phyloP scores from a whole-genome alignment of 2,329 filamentous ascomycete genomes.

The Neofusicoccum umdonicola region DNA sequence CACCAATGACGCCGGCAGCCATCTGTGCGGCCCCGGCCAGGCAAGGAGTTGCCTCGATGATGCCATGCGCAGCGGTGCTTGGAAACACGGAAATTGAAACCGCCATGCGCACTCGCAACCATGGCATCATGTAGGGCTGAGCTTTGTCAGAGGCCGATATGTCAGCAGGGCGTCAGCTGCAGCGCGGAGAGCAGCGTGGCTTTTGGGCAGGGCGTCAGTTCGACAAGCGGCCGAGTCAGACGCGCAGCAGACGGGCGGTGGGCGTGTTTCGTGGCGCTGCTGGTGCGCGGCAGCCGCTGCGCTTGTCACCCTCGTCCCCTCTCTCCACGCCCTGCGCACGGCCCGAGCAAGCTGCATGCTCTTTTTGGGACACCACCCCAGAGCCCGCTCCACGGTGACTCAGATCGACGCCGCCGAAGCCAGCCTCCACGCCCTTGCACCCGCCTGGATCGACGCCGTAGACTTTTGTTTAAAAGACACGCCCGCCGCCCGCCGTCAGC shows the following conservation, averaged over 20 bases:
- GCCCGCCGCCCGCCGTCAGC: neutral
- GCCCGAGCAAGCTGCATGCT: neutral
- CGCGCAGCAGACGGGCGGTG: neutral
- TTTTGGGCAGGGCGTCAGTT: neutral
- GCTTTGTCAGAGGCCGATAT: neutral
- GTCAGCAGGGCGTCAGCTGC: neutral
- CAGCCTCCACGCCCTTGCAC: slow-evolving; percentile 1
- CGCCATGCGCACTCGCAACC: neutral
- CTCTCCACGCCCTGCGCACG: slow-evolving; percentile 7
- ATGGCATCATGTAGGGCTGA: slow-evolving; percentile 2
- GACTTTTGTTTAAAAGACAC: neutral
- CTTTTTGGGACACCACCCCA: neutral
- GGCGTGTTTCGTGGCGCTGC: neutral
- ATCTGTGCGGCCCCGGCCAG: neutral
- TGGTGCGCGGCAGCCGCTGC: neutral
- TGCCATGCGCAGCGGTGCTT: neutral
- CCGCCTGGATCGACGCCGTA: neutral
- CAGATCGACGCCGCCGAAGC: slow-evolving; percentile 13
- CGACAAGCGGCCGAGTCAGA: neutral
- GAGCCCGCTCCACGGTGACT: slow-evolving; percentile 2
- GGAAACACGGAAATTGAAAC: neutral
- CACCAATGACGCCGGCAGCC: neutral
- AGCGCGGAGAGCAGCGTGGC: neutral
- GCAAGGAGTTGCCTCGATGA: neutral
- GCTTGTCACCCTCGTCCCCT: neutral